Evolutionary conservation across 805 yeast genomes (phyloP), one percentile per base, ranked within the genome.

Genomic region (Nakazawaea laoshanensis): DNA sequence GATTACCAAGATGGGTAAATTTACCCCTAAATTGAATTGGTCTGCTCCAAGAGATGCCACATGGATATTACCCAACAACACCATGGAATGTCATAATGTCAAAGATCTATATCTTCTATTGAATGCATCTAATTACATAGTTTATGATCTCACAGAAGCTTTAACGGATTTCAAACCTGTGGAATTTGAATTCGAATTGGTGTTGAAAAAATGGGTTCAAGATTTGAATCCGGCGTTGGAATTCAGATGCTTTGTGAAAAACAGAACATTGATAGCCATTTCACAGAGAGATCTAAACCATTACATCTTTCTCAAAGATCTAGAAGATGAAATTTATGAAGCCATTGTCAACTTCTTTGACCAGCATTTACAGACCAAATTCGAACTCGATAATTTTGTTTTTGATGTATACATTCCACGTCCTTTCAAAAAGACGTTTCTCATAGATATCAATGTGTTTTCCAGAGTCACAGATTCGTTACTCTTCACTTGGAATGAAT

Each of bases 11-110:
- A 59, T 68, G 30, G 80, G 81, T 0, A 58, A 73, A 1, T 85
- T 87, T 2, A 67, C 85, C 1, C 97, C 97, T 1, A 92, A 92
- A 49, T 60, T 89, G 44, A 92, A 92, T 61, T 92, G 98, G 98
- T 86, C 96, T 1, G 82, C 96, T 2, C 98, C 99, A 1, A 79
- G 77, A 49, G 99, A 92, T 57, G 84, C 97, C 2, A 71, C 77
- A 0, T 92, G 97, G 98, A 89, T 92, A 14, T 58, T 82, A 47
- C 68, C 92, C 3, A 75, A 81, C 20, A 83, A 85, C 46, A 67
- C 84, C 3, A 70, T 81, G 68, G 69, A 73, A 47, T 88, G 97
- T 48, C 63, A 58, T 11, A 68, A 67, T 20, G 74, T 80, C 0
- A 68, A 77, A 24, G 99, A 92, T 42, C 57, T 92, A 0, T 92